Evolutionary conservation across 1,284 basidiomycete species (phyloP).

Genomic region (Agroathelia rolfsii): DNA sequence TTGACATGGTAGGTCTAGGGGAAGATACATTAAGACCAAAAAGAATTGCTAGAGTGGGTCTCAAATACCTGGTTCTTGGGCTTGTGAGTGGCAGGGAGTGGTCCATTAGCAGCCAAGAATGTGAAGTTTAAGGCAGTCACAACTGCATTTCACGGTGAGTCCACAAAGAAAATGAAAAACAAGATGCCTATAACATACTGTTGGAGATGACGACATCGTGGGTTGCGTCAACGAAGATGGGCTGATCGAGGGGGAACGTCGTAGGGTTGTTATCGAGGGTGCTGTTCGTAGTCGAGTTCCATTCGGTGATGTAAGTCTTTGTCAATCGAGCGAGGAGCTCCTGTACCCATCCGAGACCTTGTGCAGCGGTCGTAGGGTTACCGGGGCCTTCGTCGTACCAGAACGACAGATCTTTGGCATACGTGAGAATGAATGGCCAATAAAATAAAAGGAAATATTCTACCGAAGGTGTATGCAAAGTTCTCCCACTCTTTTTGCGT

Average conservation of each 20-base stretch:
- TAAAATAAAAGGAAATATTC: constrained; percentile 4
- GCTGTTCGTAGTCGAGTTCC: constrained; percentile 45
- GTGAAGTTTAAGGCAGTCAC: constrained; percentile 55
- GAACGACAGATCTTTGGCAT: constrained; percentile 35
- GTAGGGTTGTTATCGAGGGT: constrained; percentile 40
- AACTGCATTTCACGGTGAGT: constrained; percentile 22
- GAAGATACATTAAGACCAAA: not conserved
- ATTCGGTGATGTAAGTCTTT: constrained; percentile 35
- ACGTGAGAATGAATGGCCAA: constrained; percentile 6
- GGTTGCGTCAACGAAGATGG: constrained; percentile 46
- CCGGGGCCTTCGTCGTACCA: constrained; percentile 50
- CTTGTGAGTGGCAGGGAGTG: constrained; percentile 48
- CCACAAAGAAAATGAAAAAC: not conserved
- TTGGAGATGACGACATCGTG: constrained; percentile 37
- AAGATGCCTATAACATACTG: constrained; percentile 20
- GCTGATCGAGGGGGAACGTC: constrained; percentile 53
- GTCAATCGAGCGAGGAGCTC: constrained; percentile 44
- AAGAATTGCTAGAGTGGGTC: not conserved
- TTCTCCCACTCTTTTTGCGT: constrained; percentile 60
- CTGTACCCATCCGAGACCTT: constrained; percentile 55
- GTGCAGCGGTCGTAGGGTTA: constrained; percentile 42
- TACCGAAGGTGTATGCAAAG: constrained; percentile 43
- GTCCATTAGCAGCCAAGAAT: constrained; percentile 40
- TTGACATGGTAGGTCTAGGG: constrained; percentile 34
- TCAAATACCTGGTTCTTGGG: constrained; percentile 35